Conservation (phyloP, 2,329 filamentous ascomycete species). For the Shiraia sp. region DNA sequence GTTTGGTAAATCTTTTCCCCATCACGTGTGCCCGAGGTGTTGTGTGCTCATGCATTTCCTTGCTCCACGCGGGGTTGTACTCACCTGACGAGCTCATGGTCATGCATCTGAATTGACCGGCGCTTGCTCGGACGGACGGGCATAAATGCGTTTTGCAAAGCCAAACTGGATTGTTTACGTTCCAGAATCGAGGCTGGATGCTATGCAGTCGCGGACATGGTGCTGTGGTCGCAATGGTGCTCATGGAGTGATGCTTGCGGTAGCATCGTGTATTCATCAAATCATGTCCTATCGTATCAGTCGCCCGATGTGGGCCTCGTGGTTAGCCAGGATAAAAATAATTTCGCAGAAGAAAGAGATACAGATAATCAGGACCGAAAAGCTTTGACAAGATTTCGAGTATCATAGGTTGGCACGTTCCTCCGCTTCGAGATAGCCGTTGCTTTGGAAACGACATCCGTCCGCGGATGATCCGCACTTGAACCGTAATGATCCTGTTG, state of each 20-base stretch:
- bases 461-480: slow-evolving; percentile 7
- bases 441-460: slow-evolving; percentile 5
- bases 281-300: slow-evolving; percentile 37
- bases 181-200: too few relatives aligned
- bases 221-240: slow-evolving; percentile 2
- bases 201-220: too few relatives aligned
- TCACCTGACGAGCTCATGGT: background rate
- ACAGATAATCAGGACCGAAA: background rate
- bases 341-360: background rate
- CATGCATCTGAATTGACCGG: too few relatives aligned
- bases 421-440: slow-evolving; percentile 14
- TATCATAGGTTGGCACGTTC: slow-evolving; percentile 10
- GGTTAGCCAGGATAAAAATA: slow-evolving; percentile 22
- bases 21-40: background rate
- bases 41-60: background rate
- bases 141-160: too few relatives aligned
- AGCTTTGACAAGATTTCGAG: background rate
- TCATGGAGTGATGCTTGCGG: slow-evolving; percentile 24
- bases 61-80: too few relatives aligned
- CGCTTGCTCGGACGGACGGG: too few relatives aligned
- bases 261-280: slow-evolving; percentile 20
- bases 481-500: slow-evolving; percentile 13
- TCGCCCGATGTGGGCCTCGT: slow-evolving; percentile 29
- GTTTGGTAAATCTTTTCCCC: too few relatives aligned
- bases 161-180: too few relatives aligned